These are phyloP conservation scores for Oemleria cerasiformis DNA, from an alignment of 306 rosid species.

Conservation along the genomic window DNA sequence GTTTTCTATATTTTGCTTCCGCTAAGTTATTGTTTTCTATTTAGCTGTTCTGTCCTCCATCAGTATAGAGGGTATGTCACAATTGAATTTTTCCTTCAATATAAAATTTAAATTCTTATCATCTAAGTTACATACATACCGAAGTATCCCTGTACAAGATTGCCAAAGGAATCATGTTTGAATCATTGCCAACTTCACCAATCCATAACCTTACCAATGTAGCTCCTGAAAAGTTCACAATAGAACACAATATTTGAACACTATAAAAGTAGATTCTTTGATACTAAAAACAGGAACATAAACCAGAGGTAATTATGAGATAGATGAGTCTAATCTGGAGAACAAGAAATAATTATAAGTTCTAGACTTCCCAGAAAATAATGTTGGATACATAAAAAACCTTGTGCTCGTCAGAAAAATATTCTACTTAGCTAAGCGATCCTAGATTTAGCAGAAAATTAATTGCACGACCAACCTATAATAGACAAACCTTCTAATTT, in stretches of 20 bases:
- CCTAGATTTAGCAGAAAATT: background rate
- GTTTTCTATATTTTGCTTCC: too few species aligned
- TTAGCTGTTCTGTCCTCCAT: too few species aligned
- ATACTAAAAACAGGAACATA: too few species aligned
- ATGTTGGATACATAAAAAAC: background rate
- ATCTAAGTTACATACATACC: conserved; percentile 37
- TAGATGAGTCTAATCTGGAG: too few species aligned
- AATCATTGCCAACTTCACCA: conserved; percentile 49
- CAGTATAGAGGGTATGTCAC: background rate
- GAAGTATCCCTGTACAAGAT: conserved; percentile 43
- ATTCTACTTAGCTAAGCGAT: background rate
- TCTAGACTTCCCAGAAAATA: background rate
- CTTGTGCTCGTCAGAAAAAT: background rate
- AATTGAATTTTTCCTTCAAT: background rate
- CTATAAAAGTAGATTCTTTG: conserved; percentile 15
- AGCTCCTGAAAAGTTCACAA: too few species aligned
- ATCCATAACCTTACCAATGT: conserved; percentile 61
- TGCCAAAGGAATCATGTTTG: conserved; percentile 59
- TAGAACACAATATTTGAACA: too few species aligned
- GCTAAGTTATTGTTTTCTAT: too few species aligned
- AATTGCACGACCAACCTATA: too few species aligned
- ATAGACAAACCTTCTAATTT: too few species aligned
- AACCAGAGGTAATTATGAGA: too few species aligned
- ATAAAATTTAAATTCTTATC: conserved; percentile 5
- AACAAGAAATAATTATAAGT: background rate